Evolutionary conservation across 2,329 filamentous ascomycete species (phyloP).

Genomic region (Colletotrichum sp.): DNA sequence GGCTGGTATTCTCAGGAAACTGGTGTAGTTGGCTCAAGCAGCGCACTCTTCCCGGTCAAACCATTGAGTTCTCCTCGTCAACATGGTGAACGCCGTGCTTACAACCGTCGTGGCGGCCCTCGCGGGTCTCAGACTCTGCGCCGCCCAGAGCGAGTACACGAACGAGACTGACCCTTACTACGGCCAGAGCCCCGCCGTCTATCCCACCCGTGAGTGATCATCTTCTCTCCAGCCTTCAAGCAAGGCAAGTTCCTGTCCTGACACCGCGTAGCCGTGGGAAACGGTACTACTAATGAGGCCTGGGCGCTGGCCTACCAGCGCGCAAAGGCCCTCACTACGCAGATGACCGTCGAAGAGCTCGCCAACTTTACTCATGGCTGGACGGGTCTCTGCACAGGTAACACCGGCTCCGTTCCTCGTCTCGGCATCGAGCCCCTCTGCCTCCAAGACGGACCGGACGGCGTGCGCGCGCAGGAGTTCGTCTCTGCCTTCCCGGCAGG

Average conservation of each 20-base stretch:
- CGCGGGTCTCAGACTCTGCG: not conserved
- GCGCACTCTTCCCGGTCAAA: not conserved
- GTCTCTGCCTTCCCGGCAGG: constrained; percentile 73
- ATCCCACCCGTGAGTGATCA: constrained; percentile 23
- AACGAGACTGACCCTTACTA: constrained; percentile 5
- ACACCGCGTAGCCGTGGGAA: not conserved
- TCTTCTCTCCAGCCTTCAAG: not conserved
- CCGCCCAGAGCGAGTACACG: not conserved
- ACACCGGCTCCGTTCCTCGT: constrained; percentile 49
- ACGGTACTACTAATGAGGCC: constrained; percentile 24
- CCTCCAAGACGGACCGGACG: constrained; percentile 79
- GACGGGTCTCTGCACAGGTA: constrained; percentile 41
- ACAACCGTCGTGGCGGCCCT: not conserved
- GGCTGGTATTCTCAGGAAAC: not conserved
- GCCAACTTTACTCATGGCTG: constrained; percentile 37
- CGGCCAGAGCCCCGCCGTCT: constrained; percentile 26
- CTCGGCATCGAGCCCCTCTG: constrained; percentile 62
- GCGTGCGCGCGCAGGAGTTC: constrained; percentile 57
- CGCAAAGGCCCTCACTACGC: constrained; percentile 59
- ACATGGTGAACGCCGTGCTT: not conserved
- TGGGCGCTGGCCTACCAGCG: constrained; percentile 66
- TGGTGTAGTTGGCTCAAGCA: not conserved
- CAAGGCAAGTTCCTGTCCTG: not conserved
- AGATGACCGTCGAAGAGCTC: constrained; percentile 71
- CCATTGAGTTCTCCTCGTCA: not conserved